Evolutionary conservation across 768 basidiomycete genomes (phyloP).

Genomic region (Podaxis sp.): DNA sequence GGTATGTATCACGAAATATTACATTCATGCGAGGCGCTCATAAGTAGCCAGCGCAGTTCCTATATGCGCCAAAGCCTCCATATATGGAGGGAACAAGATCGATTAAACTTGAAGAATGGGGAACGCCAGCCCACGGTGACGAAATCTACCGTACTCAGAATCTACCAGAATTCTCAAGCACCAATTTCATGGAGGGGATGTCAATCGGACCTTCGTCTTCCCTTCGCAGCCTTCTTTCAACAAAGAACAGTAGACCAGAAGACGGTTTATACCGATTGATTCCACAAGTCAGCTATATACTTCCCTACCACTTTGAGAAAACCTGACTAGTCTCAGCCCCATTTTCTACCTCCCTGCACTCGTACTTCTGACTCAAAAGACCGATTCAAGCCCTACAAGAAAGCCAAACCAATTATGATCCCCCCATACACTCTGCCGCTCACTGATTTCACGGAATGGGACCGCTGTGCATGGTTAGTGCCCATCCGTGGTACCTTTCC

Average conservation of each 20-base stretch:
- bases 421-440: neutral
- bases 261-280: neutral
- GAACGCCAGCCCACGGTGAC: neutral
- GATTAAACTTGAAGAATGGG: conserved; percentile 11
- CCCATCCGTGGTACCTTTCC: conserved; percentile 6
- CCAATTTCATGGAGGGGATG: neutral
- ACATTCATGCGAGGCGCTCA: neutral
- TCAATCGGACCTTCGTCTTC: neutral
- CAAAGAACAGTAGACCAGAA: neutral
- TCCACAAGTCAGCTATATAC: conserved; percentile 1
- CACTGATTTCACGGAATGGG: neutral
- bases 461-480: conserved; percentile 10
- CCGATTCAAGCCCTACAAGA: conserved; percentile 4
- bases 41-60: neutral
- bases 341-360: neutral
- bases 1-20: neutral
- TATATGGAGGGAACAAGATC: neutral
- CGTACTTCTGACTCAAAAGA: neutral
- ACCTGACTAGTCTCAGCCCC: conserved; percentile 9
- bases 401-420: conserved; percentile 7
- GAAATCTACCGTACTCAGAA: neutral
- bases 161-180: conserved; percentile 7
- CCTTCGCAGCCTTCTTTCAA: neutral
- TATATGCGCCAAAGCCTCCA: conserved; percentile 2
- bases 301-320: neutral